Evolutionary conservation across 1,284 basidiomycete genomes (phyloP).

Genomic region (Ceratobasidium sp.): DNA sequence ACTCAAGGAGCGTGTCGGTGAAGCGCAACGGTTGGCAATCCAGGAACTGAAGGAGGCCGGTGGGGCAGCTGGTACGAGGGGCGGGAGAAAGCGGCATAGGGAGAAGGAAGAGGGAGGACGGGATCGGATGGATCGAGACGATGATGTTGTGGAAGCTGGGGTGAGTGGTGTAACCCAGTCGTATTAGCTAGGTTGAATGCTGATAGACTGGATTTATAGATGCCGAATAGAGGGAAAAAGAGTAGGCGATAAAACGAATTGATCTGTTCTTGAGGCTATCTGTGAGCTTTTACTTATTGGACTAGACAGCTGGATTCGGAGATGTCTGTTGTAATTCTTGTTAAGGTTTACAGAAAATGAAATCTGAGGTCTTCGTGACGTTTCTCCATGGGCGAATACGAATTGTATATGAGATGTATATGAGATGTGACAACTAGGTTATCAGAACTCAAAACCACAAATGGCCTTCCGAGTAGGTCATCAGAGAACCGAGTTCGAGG

Average conservation of each 20-base stretch:
- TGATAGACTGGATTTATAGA: background rate
- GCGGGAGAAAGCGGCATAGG: slow-evolving; percentile 70
- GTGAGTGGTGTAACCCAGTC: slow-evolving; percentile 57
- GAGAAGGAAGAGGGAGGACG: slow-evolving; percentile 64
- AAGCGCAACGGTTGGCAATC: slow-evolving; percentile 87
- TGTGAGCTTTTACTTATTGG: background rate
- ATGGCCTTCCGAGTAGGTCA: background rate
- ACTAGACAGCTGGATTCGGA: background rate
- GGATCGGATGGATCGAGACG: slow-evolving; percentile 87
- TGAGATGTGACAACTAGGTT: background rate
- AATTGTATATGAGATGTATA: background rate
- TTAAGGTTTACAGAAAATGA: background rate
- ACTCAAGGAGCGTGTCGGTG: slow-evolving; percentile 89
- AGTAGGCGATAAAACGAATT: slow-evolving; percentile 6
- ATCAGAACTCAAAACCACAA: background rate
- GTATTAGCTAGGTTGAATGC: background rate
- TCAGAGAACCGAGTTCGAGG: background rate
- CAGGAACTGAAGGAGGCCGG: slow-evolving; percentile 75
- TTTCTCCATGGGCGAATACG: background rate
- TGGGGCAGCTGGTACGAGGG: slow-evolving; percentile 68
- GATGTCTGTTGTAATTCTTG: no score
- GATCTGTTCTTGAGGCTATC: no score
- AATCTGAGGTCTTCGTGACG: background rate
- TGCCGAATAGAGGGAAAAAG: slow-evolving; percentile 25
- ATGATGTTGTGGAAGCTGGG: slow-evolving; percentile 87